Conservation (phyloP, 768 basidiomycete genomes). For the Leucocoprinus birnbaumii region DNA sequence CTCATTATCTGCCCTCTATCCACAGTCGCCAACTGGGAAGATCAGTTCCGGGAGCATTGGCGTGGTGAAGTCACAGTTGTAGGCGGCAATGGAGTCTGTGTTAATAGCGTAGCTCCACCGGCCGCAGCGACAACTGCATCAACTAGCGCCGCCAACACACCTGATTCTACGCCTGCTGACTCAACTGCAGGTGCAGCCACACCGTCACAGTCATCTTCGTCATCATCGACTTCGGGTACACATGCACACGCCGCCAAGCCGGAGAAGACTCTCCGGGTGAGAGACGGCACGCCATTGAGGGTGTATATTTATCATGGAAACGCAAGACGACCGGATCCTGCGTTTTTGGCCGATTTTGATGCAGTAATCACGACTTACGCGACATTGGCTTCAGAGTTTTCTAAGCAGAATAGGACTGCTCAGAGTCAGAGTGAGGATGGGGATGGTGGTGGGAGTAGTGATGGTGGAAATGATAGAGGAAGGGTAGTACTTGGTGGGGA, state of each 20-base stretch:
- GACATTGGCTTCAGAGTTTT: conserved; percentile 92
- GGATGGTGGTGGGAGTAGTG: conserved; percentile 66
- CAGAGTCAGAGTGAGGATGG: conserved; percentile 58
- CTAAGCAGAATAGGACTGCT: conserved; percentile 76
- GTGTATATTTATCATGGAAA: conserved; percentile 98
- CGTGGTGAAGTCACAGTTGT: conserved; percentile 80
- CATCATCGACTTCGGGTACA: neutral
- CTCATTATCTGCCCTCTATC: conserved; percentile 96
- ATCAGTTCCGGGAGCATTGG: conserved; percentile 98
- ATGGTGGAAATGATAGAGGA: conserved; percentile 66
- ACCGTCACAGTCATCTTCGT: neutral
- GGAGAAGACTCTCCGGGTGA: conserved; percentile 31
- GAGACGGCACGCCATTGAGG: conserved; percentile 55
- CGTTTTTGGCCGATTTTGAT: conserved; percentile 90
- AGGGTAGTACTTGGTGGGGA: conserved; percentile 40
- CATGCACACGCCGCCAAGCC: conserved; percentile 13
- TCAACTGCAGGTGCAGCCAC: conserved; percentile 8
- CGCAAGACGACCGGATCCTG: conserved; percentile 79
- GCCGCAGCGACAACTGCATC: conserved; percentile 22
- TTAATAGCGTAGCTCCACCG: conserved; percentile 30
- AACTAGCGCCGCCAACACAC: conserved; percentile 3
- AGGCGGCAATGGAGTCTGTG: conserved; percentile 64
- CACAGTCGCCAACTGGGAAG: conserved; percentile 98
- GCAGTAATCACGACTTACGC: conserved; percentile 97
- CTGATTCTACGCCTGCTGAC: conserved; percentile 24